Evolutionary conservation across 2,329 filamentous ascomycete species (phyloP).

Genomic region (Teratosphaeria nubilosa): DNA sequence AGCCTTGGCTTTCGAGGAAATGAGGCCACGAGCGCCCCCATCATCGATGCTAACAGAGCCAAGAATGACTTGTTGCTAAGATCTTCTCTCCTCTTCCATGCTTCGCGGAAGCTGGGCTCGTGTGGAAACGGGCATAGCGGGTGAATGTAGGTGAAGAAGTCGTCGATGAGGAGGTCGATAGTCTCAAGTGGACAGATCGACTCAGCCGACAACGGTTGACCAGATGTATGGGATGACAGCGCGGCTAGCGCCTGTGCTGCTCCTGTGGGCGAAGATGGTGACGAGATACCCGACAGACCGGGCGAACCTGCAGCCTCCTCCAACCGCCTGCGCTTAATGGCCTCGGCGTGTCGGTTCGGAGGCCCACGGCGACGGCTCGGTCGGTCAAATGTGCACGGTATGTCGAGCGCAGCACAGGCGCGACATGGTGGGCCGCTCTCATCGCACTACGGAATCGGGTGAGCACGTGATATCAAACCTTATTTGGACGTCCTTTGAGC

Average conservation of each 20-base stretch:
- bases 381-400: constrained; percentile 57
- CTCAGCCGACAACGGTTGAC: constrained; percentile 47
- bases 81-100: constrained; percentile 58
- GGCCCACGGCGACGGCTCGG: constrained; percentile 55
- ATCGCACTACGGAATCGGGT: constrained; percentile 43
- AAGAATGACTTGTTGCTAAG: constrained; percentile 57
- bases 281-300: constrained; percentile 32
- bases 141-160: constrained; percentile 76
- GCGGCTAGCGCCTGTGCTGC: constrained; percentile 44
- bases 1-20: constrained; percentile 62
- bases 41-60: constrained; percentile 63
- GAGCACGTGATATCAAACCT: constrained; percentile 1
- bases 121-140: constrained; percentile 69
- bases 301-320: constrained; percentile 30
- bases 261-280: constrained; percentile 42
- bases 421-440: constrained; percentile 56
- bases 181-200: constrained; percentile 60
- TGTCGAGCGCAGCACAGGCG: constrained; percentile 54
- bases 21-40: constrained; percentile 61
- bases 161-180: constrained; percentile 60
- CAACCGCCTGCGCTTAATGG: constrained; percentile 51
- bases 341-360: constrained; percentile 57
- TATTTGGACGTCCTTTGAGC: neutral
- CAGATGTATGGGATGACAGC: constrained; percentile 36
- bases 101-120: constrained; percentile 63